These are phyloP conservation scores for Verticillium albo-atrum DNA, from an alignment of 2,329 filamentous ascomycete genomes.

Conservation along the genomic window DNA sequence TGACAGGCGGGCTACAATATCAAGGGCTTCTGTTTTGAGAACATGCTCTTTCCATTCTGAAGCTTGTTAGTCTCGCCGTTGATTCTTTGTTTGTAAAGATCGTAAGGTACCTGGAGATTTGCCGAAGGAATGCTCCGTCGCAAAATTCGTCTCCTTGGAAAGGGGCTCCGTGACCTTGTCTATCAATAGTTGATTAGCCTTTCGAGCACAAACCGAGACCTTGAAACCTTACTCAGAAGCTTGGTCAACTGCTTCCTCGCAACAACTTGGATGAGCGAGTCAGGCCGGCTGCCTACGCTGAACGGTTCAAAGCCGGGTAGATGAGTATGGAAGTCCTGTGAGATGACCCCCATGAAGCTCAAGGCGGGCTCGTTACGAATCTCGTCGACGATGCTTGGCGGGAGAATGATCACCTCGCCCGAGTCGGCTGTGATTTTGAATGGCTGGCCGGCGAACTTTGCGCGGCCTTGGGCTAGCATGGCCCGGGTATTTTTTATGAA, in stretches of 20 bases:
- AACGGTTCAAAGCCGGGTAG: constrained; percentile 13
- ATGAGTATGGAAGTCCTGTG: constrained; percentile 8
- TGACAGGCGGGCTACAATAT: constrained; percentile 41
- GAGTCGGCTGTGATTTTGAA: constrained; percentile 13
- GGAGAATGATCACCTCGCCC: constrained; percentile 14
- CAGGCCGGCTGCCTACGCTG: not conserved
- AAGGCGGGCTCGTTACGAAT: constrained; percentile 16
- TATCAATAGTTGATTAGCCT: not conserved
- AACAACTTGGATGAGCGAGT: constrained; percentile 8
- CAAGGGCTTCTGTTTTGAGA: constrained; percentile 4
- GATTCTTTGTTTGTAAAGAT: too few species aligned
- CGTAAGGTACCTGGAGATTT: not conserved
- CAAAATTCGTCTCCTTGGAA: constrained; percentile 4
- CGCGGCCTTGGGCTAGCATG: not conserved
- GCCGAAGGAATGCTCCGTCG: constrained; percentile 4
- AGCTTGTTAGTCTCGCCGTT: not conserved
- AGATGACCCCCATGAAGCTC: constrained; percentile 8
- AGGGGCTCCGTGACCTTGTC: constrained; percentile 9
- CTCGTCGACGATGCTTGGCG: constrained; percentile 10
- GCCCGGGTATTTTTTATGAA: constrained; percentile 4
- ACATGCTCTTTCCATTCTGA: constrained; percentile 6
- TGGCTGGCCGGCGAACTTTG: constrained; percentile 5
- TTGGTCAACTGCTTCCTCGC: constrained; percentile 14
- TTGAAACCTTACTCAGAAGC: constrained; percentile 8
- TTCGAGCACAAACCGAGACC: not conserved